A percentile compares a stretch with the other conserved stretches of the same genome.
These are phyloP conservation scores for Microcyclosporella mali DNA, from an alignment of 2,329 filamentous ascomycete genomes.

Conservation along the genomic window DNA sequence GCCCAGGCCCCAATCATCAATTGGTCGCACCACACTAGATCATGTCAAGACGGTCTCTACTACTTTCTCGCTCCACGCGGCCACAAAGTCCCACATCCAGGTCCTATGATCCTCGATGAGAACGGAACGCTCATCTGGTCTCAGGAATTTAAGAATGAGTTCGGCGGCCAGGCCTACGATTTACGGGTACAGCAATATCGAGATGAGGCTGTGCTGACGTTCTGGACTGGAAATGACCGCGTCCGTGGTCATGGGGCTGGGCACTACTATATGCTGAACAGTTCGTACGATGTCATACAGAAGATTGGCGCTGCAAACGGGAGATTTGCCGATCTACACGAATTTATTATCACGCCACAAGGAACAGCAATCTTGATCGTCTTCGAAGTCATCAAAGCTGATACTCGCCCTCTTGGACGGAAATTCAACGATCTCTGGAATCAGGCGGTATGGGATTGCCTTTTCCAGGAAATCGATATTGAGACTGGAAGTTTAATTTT, in stretches of 20 bases:
- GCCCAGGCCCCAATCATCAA: conserved; percentile 15
- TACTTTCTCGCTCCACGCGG: conserved; percentile 25
- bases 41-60: conserved; percentile 14
- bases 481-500: conserved; percentile 40
- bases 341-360: conserved; percentile 37
- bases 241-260: conserved; percentile 28
- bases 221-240: conserved; percentile 31
- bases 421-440: conserved; percentile 25
- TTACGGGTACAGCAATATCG: conserved; percentile 29
- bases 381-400: conserved; percentile 26
- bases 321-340: conserved; percentile 37
- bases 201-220: conserved; percentile 31
- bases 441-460: conserved; percentile 36
- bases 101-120: conserved; percentile 25
- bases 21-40: conserved; percentile 6
- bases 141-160: conserved; percentile 18
- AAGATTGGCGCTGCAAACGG: conserved; percentile 34
- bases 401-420: conserved; percentile 20
- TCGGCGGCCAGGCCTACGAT: conserved; percentile 24
- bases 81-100: conserved; percentile 14
- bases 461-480: conserved; percentile 44
- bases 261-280: conserved; percentile 24
- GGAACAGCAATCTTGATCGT: conserved; percentile 38
- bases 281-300: conserved; percentile 30
- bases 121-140: conserved; percentile 23